phyloP scores from a whole-genome alignment of 176 grass and related monocot genomes.

The Coix lacrymajobi region DNA sequence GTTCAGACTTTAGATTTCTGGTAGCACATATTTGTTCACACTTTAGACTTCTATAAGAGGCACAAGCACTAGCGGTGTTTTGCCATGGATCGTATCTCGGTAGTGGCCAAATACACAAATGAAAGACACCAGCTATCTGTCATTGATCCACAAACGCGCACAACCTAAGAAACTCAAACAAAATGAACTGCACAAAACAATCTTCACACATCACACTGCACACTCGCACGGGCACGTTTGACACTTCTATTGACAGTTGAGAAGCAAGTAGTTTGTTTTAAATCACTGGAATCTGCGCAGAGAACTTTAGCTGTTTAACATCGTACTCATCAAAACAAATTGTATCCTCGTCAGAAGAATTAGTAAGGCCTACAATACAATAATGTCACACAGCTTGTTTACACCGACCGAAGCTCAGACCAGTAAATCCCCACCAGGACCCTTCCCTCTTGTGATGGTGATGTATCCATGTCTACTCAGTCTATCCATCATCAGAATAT shows the following conservation, averaged over 20 bases:
- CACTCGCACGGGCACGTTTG: neutral
- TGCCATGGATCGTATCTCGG: neutral
- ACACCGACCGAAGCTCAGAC: constrained; percentile 4
- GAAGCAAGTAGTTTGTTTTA: neutral
- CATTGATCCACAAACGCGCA: neutral
- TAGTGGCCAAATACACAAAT: neutral
- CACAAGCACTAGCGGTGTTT: too few relatives aligned
- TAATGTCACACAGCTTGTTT: constrained; percentile 35
- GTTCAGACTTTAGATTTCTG: too few relatives aligned
- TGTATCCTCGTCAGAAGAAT: constrained; percentile 40
- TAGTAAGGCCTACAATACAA: constrained; percentile 46
- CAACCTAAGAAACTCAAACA: neutral
- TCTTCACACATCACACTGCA: neutral
- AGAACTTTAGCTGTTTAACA: neutral
- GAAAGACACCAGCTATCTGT: neutral
- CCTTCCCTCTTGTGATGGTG: neutral
- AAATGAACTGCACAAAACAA: neutral
- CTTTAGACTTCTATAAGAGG: too few relatives aligned
- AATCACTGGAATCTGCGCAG: neutral
- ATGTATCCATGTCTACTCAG: neutral
- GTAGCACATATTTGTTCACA: too few relatives aligned
- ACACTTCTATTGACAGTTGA: neutral
- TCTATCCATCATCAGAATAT: neutral
- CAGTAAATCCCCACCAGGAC: neutral
- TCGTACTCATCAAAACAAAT: constrained; percentile 38